Evolutionary conservation across 164 flowering plant genomes (phyloP), one percentile per base, ranked within the genome.

Genomic region (Vitis labrusca): DNA sequence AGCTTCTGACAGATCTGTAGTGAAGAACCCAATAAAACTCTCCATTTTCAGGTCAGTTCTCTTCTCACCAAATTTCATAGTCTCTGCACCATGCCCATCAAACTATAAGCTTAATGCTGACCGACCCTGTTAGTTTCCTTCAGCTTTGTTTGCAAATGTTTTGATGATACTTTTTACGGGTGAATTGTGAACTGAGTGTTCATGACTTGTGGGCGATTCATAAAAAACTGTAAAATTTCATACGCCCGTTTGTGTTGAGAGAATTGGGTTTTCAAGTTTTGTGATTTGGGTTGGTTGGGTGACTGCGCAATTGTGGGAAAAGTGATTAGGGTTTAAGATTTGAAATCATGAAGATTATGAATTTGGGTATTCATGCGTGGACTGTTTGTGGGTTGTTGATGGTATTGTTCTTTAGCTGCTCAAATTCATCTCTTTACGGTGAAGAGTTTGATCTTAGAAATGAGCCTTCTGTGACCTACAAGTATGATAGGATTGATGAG

Each of bases 401-500:
- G 65, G 12, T 80, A 16, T 61, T 77, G 15, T 81, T 68, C 65
- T 50, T 78, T 71, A 65, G 82, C 15, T 67, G 65, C 53, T 15
- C 77, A 44, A 63, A 37, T 79, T 73, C 85, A 16, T 66, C 66
- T n/a, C 3, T 37, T 13, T 63, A 10, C 14, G 56, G 16, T 32
- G 64, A 51, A 12, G 60, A 9, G 3, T 61, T 58, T 30, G 74
- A n/a, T 49, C 2, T 17, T 19, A 37, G 53, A 57, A 75, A 66
- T 71, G 79, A 69, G 9, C 68, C 74, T 69, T 47, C 76, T 64
- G 51, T 69, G 17, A 70, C 71, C 50, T 74, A 63, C 59, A 74
- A 68, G 0, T 89, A 85, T 72, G 89, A 84, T 53, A 76, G 91
- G 54, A 54, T 83, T 11, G 82, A 78, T 72, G 94, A 92, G 71